Percentiles rank a stretch among this genome's conserved stretches.
Conservation (phyloP, 2,329 filamentous ascomycete species). For the Thelonectria rubi region DNA sequence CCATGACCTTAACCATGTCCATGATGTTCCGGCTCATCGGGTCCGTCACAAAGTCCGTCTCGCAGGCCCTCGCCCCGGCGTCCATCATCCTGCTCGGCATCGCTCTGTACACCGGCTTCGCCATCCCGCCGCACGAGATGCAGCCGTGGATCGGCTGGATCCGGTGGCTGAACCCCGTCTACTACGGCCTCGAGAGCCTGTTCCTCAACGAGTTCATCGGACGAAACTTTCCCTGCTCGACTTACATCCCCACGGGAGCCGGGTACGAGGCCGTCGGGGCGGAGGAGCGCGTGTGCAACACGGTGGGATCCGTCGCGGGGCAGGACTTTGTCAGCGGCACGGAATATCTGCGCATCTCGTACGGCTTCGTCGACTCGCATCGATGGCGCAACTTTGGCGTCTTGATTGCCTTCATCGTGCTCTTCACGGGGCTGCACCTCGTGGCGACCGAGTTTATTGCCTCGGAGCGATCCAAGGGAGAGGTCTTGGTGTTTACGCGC, state of each 20-base stretch:
- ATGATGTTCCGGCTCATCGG: conserved; percentile 62
- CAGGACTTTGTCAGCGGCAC: conserved; percentile 17
- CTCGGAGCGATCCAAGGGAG: conserved; percentile 23
- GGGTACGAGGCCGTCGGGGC: conserved; percentile 20
- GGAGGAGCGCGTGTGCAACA: conserved; percentile 11
- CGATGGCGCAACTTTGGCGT: conserved; percentile 65
- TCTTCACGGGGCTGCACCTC: conserved; percentile 49
- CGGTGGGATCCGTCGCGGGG: conserved; percentile 7
- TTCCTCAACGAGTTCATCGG: conserved; percentile 69
- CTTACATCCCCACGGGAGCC: conserved; percentile 40
- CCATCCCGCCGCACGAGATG: conserved; percentile 57
- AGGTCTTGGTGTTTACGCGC: conserved; percentile 24
- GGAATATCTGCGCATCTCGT: conserved; percentile 23
- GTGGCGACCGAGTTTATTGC: conserved; percentile 16
- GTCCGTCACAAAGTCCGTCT: conserved; percentile 32
- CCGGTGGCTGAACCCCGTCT: conserved; percentile 70
- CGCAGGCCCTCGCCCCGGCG: conserved; percentile 36
- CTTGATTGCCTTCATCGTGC: conserved; percentile 63
- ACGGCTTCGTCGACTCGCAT: conserved; percentile 23
- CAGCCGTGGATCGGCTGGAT: conserved; percentile 62
- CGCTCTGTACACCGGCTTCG: conserved; percentile 62
- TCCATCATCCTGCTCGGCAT: conserved; percentile 44
- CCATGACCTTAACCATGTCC: conserved; percentile 68
- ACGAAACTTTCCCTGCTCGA: conserved; percentile 57
- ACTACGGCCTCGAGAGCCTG: conserved; percentile 70